Conservation (phyloP, 2,329 filamentous ascomycete genomes). For the Exophiala aquamarina region DNA sequence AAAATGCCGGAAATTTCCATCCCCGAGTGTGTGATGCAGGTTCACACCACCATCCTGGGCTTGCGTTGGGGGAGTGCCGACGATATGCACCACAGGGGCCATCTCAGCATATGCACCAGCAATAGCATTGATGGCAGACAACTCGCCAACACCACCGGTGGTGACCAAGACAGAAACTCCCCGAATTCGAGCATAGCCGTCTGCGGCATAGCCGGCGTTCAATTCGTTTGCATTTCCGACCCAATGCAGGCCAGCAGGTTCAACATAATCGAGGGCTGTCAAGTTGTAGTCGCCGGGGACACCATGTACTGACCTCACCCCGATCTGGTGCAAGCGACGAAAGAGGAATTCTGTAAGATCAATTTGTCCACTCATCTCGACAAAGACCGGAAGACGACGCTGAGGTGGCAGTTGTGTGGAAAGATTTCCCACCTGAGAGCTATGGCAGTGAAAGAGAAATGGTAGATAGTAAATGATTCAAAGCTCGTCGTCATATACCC, state of each 20-base stretch:
- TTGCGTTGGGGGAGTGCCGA: conserved; percentile 39
- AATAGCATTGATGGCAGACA: conserved; percentile 38
- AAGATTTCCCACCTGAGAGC: too few species aligned
- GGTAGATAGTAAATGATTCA: too few species aligned
- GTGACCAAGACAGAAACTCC: conserved; percentile 45
- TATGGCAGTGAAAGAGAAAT: too few species aligned
- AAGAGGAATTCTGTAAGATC: conserved; percentile 52
- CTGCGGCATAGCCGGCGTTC: conserved; percentile 71
- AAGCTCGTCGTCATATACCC: too few species aligned
- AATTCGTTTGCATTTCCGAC: conserved; percentile 64
- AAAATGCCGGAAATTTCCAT: conserved; percentile 55
- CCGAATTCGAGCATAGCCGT: conserved; percentile 69
- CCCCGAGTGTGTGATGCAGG: conserved; percentile 38
- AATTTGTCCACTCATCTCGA: conserved; percentile 32
- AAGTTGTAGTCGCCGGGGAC: conserved; percentile 48
- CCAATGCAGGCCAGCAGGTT: conserved; percentile 56
- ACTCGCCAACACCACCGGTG: conserved; percentile 61
- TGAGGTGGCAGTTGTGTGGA: too few species aligned
- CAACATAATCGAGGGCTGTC: conserved; percentile 57
- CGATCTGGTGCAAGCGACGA: conserved; percentile 48
- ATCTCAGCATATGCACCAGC: conserved; percentile 58
- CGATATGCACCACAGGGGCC: conserved; percentile 61
- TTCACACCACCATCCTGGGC: conserved; percentile 22
- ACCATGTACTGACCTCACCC: conserved; percentile 51
- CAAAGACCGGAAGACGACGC: too few species aligned